A percentile compares a stretch with the other conserved stretches of the same genome.
Evolutionary conservation across 2,329 filamentous ascomycete species (phyloP).

Genomic region (Aspergillus calidoustus): DNA sequence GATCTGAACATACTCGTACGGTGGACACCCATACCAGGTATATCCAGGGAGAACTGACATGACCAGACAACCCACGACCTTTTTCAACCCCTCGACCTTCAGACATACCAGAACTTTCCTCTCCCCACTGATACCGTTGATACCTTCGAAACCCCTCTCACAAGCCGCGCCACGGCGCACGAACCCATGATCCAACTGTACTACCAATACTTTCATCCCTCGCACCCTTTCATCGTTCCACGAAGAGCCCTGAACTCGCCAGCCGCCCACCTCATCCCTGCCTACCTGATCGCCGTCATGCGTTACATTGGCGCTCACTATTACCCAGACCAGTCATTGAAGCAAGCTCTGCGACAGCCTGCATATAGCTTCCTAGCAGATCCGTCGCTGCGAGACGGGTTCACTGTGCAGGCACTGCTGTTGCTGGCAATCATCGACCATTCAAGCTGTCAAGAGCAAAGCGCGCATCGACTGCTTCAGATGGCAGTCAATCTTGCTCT

Average conservation of each 20-base stretch:
- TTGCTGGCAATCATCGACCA: slow-evolving; percentile 37
- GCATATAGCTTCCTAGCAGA: slow-evolving; percentile 22
- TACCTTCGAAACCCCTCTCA: slow-evolving; percentile 3
- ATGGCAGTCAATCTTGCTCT: slow-evolving; percentile 71
- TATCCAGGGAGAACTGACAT: background rate
- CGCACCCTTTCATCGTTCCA: slow-evolving; percentile 58
- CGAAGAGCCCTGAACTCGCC: slow-evolving; percentile 35
- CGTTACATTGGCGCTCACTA: slow-evolving; percentile 58
- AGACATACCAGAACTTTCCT: slow-evolving; percentile 11
- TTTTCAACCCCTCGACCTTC: slow-evolving; percentile 19
- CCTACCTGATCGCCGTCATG: slow-evolving; percentile 52
- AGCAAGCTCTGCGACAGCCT: slow-evolving; percentile 23
- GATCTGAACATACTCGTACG: slow-evolving; percentile 17
- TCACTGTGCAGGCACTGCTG: slow-evolving; percentile 38
- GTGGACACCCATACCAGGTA: background rate
- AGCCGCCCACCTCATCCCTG: slow-evolving; percentile 40
- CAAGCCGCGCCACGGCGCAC: slow-evolving; percentile 22
- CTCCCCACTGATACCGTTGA: slow-evolving; percentile 14
- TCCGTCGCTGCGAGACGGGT: slow-evolving; percentile 29
- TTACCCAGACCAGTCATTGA: slow-evolving; percentile 37
- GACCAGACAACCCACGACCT: slow-evolving; percentile 16
- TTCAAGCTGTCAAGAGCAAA: slow-evolving; percentile 31
- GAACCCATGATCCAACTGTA: slow-evolving; percentile 49
- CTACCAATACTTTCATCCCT: slow-evolving; percentile 56
- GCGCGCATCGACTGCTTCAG: slow-evolving; percentile 49